Conservation (phyloP, 2,329 filamentous ascomycete genomes). For the Diaporthe capsici region DNA sequence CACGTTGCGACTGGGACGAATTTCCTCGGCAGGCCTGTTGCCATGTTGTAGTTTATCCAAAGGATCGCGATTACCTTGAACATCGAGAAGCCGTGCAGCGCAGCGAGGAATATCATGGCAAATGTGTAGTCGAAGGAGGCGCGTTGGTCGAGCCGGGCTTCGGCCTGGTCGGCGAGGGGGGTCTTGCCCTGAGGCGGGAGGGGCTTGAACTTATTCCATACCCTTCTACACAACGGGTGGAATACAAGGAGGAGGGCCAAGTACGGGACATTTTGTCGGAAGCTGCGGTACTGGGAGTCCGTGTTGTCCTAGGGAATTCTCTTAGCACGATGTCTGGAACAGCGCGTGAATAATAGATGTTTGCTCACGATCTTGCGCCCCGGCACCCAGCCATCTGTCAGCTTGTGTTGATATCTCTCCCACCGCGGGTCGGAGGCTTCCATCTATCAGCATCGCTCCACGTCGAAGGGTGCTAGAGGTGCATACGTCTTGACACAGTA, state of each 20-base stretch:
- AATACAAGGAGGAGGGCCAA: conserved; percentile 80
- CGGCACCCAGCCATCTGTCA: conserved; percentile 90
- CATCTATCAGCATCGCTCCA: conserved; percentile 41
- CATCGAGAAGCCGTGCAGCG: conserved; percentile 87
- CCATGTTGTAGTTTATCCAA: conserved; percentile 84
- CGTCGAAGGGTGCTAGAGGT: neutral
- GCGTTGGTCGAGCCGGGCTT: conserved; percentile 76
- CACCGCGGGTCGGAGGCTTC: conserved; percentile 87
- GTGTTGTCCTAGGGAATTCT: conserved; percentile 78
- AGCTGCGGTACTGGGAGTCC: conserved; percentile 87
- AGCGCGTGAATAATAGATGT: neutral
- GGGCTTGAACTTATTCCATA: conserved; percentile 73
- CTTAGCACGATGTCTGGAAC: neutral
- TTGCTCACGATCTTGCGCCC: conserved; percentile 85
- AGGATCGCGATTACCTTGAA: conserved; percentile 87
- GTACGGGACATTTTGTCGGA: conserved; percentile 88
- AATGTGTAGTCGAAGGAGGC: conserved; percentile 87
- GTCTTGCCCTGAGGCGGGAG: conserved; percentile 49
- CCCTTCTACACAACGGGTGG: conserved; percentile 83
- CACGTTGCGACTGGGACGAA: conserved; percentile 85
- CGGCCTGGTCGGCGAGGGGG: conserved; percentile 58
- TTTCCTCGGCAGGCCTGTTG: conserved; percentile 76
- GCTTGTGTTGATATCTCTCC: conserved; percentile 76
- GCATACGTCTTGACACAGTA: conserved; percentile 85
- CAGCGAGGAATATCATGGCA: conserved; percentile 82